Base-by-base conservation (phyloP, 2,329 filamentous ascomycete genomes). In the Verticillium longisporum region DNA sequence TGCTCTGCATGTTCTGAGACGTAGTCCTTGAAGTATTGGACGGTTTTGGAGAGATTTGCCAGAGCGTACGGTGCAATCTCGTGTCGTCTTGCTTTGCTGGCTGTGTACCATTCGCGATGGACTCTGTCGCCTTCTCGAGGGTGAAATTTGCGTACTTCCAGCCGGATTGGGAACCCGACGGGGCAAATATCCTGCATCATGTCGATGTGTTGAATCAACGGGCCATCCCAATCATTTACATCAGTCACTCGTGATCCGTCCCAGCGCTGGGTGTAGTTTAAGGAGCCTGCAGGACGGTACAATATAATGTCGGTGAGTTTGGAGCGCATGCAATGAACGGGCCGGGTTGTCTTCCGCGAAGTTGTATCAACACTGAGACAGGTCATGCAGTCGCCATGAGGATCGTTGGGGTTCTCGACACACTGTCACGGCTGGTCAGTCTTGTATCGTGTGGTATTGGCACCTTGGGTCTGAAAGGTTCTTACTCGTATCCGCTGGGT, bases 301-400 rank as follows among this genome's bases (percentile, higher is more conserved):
- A 80, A 66, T 1, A 70, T 65, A 14, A 76, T 69, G 7, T 78
- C 73, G 18, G 71, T 74, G 10, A 83, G 69, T 64, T 77, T 78
- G 65, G 71, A 74, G 15, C 80, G 75, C 14, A 74, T 66, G 61
- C 81, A 83, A 0, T 73, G 72, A 5, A 78, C 66, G 26, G 72
- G 69, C 59, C 82, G 80, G 6, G 82, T 75, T 2, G 77, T 77
- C 63, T 80, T 83, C 45, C 75, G 77, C 0, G 78, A 80, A 0
- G 71, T 71, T 26, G 66, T 69, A 7, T 71, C 69, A 2, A 79
- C 72, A 0, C 64, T 66, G 7, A 67, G 63, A 63, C 80, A 83
- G 2, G 74, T 74, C 2, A 69, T 7, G 66, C 80, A 83, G 6
- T 70, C 67, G 26, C 69, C 70, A 21, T 70, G 54, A 13, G 71